Conservation (phyloP, 108 stramenopile genomes). For the Nannochloropsis gaditana region DNA sequence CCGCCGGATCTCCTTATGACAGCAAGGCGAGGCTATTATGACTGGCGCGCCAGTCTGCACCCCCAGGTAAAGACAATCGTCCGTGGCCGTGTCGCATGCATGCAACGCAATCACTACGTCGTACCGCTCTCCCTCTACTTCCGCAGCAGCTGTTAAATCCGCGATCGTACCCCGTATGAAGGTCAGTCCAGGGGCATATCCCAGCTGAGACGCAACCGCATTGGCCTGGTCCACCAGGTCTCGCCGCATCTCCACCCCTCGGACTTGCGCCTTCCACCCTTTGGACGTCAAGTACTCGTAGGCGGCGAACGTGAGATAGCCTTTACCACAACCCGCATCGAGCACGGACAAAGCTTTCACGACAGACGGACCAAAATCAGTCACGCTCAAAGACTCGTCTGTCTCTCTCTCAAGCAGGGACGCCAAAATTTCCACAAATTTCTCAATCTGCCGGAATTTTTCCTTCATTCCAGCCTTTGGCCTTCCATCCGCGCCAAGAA, state of each 20-base stretch:
- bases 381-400: neutral
- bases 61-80: neutral
- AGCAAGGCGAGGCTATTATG: neutral
- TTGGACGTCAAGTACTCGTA: neutral
- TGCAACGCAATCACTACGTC: slow-evolving; percentile 6
- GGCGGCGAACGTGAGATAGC: slow-evolving; percentile 5
- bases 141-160: neutral
- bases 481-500: neutral
- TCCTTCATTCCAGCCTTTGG: slow-evolving; percentile 13
- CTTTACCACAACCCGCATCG: neutral
- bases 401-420: neutral
- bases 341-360: neutral
- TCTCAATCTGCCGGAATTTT: neutral
- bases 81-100: slow-evolving; percentile 9
- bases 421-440: slow-evolving; percentile 6
- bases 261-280: neutral
- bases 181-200: neutral
- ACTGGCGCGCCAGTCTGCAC: neutral
- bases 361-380: neutral
- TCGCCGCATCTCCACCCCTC: neutral
- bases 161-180: slow-evolving; percentile 6
- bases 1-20: neutral
- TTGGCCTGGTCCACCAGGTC: slow-evolving; percentile 6
- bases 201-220: neutral
- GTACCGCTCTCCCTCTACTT: neutral